Evolutionary conservation across 169 alveolate genomes (phyloP).

Genomic region (Amoebophrya sp.): DNA sequence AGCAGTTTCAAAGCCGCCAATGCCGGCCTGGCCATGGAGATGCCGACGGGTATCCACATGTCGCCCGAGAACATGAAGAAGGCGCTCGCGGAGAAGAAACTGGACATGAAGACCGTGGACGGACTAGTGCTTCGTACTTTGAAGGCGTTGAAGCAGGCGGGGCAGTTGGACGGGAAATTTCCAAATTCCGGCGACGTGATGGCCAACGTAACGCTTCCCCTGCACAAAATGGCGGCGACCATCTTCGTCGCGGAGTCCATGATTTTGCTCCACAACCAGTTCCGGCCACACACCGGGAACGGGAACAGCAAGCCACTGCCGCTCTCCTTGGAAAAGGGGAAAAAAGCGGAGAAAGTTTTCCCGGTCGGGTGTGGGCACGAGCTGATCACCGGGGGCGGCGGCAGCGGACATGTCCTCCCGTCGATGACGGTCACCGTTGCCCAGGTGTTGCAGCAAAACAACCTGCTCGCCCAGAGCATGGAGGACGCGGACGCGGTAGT

Average conservation of each 20-base stretch:
- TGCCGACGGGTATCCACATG: background rate
- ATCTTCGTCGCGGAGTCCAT: background rate
- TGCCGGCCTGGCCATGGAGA: slow-evolving; percentile 7
- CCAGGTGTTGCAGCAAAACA: background rate
- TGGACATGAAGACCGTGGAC: background rate
- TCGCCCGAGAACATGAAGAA: background rate
- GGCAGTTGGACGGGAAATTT: background rate
- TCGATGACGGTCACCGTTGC: background rate
- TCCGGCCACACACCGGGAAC: background rate
- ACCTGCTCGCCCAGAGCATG: background rate
- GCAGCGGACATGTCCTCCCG: background rate
- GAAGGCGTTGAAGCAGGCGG: slow-evolving; percentile 5
- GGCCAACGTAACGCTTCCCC: background rate
- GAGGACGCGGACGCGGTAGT: background rate
- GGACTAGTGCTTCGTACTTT: background rate
- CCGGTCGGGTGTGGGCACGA: background rate
- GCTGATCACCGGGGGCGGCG: background rate
- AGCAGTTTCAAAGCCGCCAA: background rate
- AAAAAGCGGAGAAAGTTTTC: too few relatives aligned
- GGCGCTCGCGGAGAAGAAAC: background rate
- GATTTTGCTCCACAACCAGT: background rate
- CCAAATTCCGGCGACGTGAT: background rate
- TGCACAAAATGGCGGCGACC: background rate
- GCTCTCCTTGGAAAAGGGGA: background rate
- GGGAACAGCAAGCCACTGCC: background rate